A percentile compares a stretch with the other conserved stretches of the same genome.
Evolutionary conservation across 2,329 filamentous ascomycete genomes (phyloP).

Genomic region (Clarireedia homoeocarpa): DNA sequence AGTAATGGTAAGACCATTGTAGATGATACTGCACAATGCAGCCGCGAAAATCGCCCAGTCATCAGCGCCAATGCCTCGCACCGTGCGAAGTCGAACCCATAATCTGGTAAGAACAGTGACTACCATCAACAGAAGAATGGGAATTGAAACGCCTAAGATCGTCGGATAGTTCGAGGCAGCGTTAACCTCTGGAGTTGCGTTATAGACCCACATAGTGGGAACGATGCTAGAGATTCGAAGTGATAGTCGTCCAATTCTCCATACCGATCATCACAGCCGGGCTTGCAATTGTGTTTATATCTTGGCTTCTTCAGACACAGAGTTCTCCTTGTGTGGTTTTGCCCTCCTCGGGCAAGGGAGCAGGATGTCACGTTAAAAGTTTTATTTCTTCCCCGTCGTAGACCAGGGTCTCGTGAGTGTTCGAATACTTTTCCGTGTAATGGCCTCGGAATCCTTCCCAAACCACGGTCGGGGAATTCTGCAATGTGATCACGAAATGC

Average conservation of each 20-base stretch:
- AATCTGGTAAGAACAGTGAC: not conserved
- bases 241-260: not conserved
- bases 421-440: not conserved
- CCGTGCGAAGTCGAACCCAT: conserved; percentile 3
- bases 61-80: conserved; percentile 5
- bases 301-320: not conserved
- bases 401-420: not conserved
- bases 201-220: conserved; percentile 6
- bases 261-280: not conserved
- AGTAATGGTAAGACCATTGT: not conserved
- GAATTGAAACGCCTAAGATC: not conserved
- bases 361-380: not conserved
- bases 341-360: too few relatives aligned
- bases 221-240: not conserved
- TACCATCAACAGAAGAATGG: conserved; percentile 1
- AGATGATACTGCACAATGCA: not conserved
- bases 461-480: too few relatives aligned
- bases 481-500: too few relatives aligned
- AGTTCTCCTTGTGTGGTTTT: too few relatives aligned
- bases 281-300: conserved; percentile 1
- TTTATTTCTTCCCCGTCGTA: not conserved
- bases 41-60: not conserved
- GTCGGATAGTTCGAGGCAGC: conserved; percentile 1
- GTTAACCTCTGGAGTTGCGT: conserved; percentile 2
- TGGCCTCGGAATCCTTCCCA: too few relatives aligned